Conservation (phyloP, 495 filamentous ascomycete genomes). For the Penicillium roqueforti region DNA sequence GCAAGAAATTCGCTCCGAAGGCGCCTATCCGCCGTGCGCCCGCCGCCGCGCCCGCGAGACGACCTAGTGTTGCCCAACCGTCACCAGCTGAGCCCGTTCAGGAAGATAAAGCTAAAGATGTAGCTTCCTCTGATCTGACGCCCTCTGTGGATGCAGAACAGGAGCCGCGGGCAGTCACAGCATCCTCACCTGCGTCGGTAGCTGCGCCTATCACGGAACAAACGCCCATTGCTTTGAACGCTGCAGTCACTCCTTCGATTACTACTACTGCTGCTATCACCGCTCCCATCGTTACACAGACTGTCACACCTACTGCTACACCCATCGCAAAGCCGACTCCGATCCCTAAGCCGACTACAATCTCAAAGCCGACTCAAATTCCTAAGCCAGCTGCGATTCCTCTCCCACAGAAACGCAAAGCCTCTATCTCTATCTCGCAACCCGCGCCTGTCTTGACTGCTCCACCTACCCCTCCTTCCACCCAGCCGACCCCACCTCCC, state of each 20-base stretch:
- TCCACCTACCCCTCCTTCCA: conserved; percentile 2
- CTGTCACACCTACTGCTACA: conserved; percentile 1
- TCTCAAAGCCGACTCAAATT: background rate
- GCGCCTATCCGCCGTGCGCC: conserved; percentile 44
- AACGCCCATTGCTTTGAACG: conserved; percentile 9
- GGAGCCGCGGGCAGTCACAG: conserved; percentile 8
- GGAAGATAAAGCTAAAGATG: conserved; percentile 21
- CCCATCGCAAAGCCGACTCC: conserved; percentile 11
- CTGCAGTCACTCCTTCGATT: conserved; percentile 26
- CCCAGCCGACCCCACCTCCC: background rate
- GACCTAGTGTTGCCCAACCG: conserved; percentile 39
- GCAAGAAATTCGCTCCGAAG: conserved; percentile 54
- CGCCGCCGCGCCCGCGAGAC: conserved; percentile 32
- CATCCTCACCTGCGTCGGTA: conserved; percentile 10
- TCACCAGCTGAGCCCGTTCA: conserved; percentile 23
- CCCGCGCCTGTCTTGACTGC: background rate
- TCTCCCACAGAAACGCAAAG: background rate
- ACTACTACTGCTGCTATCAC: conserved; percentile 20
- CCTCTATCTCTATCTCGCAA: conserved; percentile 8
- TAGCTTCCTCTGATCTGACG: conserved; percentile 16
- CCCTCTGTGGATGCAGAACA: conserved; percentile 23
- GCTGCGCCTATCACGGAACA: conserved; percentile 13
- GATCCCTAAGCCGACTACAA: background rate
- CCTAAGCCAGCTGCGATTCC: background rate
- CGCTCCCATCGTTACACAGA: background rate